Percentiles rank a stretch among this genome's conserved stretches.
Conservation (phyloP, 352 stramenopile genomes). For the Globisporangium irregulare region DNA sequence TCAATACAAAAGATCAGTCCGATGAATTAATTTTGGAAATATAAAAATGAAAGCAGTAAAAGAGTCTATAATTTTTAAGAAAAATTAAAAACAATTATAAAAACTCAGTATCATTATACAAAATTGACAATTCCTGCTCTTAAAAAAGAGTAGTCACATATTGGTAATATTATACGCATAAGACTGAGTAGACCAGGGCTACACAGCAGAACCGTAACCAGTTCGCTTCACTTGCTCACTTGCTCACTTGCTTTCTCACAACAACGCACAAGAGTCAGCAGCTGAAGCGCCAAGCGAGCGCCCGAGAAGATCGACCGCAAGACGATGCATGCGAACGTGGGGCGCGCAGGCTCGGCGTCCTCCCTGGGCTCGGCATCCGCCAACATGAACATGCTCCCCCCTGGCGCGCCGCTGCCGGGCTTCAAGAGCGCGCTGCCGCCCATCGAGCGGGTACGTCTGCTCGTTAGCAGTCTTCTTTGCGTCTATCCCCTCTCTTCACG, state of each 20-base stretch:
- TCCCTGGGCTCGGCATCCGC: constrained; percentile 27
- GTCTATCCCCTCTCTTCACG: neutral
- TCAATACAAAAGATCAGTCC: too few relatives aligned
- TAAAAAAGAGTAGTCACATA: too few relatives aligned
- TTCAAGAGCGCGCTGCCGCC: constrained; percentile 46
- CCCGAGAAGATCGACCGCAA: neutral
- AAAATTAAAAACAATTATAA: too few relatives aligned
- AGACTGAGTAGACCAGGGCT: too few relatives aligned
- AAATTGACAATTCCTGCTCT: too few relatives aligned
- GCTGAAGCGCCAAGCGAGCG: neutral
- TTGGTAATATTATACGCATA: too few relatives aligned
- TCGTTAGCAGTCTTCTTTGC: neutral
- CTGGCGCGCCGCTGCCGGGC: constrained; percentile 20
- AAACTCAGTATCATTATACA: too few relatives aligned
- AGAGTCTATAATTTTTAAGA: too few relatives aligned
- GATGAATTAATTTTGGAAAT: too few relatives aligned
- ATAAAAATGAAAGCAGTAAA: too few relatives aligned
- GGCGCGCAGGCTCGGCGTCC: constrained; percentile 27
- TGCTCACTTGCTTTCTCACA: neutral
- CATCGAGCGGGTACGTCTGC: constrained; percentile 48
- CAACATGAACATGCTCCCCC: constrained; percentile 20
- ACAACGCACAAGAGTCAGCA: neutral
- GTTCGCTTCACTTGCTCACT: neutral
- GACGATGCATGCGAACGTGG: constrained; percentile 33
- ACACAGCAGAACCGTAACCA: neutral